A percentile compares a stretch with the other conserved stretches of the same genome.
phyloP scores from a whole-genome alignment of 2,329 filamentous ascomycete genomes.

The Exutisphaerella laricina region DNA sequence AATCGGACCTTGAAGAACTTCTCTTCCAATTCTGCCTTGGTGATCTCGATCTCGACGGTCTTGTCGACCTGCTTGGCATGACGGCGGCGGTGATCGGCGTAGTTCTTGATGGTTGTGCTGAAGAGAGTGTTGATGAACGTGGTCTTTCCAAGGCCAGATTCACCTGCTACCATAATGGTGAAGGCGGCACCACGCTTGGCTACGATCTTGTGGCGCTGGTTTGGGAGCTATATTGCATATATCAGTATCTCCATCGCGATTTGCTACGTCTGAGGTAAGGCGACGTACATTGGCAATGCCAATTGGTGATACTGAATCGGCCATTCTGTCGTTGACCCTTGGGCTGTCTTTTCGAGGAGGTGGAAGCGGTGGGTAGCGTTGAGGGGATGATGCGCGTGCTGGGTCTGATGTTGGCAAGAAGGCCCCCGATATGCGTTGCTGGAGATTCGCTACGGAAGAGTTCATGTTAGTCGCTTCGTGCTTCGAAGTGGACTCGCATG shows the following conservation, averaged over 20 bases:
- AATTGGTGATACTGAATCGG: conserved; percentile 62
- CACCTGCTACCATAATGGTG: conserved; percentile 99
- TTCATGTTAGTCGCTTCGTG: too few relatives aligned
- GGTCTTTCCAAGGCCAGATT: conserved; percentile 97
- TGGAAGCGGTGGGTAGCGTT: conserved; percentile 4
- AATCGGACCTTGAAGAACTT: conserved; percentile 99
- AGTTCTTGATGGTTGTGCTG: conserved; percentile 99
- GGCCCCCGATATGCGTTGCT: too few relatives aligned
- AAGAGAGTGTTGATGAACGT: conserved; percentile 99
- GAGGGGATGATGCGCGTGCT: conserved; percentile 9
- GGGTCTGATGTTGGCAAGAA: too few relatives aligned
- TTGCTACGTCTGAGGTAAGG: not conserved
- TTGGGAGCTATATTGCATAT: conserved; percentile 53
- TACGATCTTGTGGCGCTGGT: conserved; percentile 69
- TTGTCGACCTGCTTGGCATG: conserved; percentile 99
- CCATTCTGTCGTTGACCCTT: too few relatives aligned
- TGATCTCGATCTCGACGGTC: conserved; percentile 99
- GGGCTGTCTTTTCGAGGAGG: too few relatives aligned
- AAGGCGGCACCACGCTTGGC: conserved; percentile 90
- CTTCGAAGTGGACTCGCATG: too few relatives aligned
- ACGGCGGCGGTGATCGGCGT: conserved; percentile 98
- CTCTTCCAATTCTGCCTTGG: conserved; percentile 98
- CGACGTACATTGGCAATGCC: conserved; percentile 67
- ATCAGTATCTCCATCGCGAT: conserved; percentile 18
- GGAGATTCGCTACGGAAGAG: too few relatives aligned